Percentiles rank a stretch among this genome's conserved stretches.
Conservation (phyloP, 352 stramenopile genomes). For the Phytophthora podocarpi region DNA sequence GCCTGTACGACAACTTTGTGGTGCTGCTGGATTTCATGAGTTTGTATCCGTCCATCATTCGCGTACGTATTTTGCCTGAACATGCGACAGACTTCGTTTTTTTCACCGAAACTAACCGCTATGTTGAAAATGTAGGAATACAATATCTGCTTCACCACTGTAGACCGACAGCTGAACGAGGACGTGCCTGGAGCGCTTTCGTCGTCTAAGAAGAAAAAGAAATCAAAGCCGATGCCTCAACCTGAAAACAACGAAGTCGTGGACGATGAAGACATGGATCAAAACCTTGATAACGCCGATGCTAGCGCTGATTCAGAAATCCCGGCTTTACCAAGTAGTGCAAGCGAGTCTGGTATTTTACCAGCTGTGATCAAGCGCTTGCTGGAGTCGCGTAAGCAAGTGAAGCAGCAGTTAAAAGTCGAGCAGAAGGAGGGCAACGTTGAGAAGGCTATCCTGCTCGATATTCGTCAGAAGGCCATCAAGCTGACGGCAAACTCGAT, state of each 20-base stretch:
- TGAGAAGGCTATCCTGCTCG: constrained; percentile 89
- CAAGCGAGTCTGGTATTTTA: constrained; percentile 91
- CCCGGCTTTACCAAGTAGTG: constrained; percentile 77
- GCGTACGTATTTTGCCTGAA: constrained; percentile 39
- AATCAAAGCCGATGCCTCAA: constrained; percentile 53
- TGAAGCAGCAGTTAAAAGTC: constrained; percentile 97
- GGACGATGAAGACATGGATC: constrained; percentile 81
- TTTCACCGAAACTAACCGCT: constrained; percentile 5
- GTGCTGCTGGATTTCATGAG: constrained; percentile 99
- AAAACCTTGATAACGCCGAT: constrained; percentile 65
- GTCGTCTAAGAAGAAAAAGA: constrained; percentile 62
- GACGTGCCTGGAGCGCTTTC: constrained; percentile 37
- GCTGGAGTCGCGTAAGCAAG: constrained; percentile 96
- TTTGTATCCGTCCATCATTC: constrained; percentile 99
- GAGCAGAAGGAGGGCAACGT: constrained; percentile 91
- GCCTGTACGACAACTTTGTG: constrained; percentile 99
- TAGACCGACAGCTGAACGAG: constrained; percentile 88
- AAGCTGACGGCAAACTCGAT: constrained; percentile 99
- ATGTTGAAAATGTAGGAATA: constrained; percentile 92
- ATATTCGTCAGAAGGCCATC: constrained; percentile 99
- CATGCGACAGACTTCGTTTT: not conserved
- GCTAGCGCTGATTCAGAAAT: constrained; percentile 83
- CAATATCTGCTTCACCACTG: constrained; percentile 99
- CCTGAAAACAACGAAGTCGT: constrained; percentile 74
- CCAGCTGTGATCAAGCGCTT: constrained; percentile 97